Base-by-base conservation (phyloP, 768 basidiomycete species). In the Trametes punicea region DNA sequence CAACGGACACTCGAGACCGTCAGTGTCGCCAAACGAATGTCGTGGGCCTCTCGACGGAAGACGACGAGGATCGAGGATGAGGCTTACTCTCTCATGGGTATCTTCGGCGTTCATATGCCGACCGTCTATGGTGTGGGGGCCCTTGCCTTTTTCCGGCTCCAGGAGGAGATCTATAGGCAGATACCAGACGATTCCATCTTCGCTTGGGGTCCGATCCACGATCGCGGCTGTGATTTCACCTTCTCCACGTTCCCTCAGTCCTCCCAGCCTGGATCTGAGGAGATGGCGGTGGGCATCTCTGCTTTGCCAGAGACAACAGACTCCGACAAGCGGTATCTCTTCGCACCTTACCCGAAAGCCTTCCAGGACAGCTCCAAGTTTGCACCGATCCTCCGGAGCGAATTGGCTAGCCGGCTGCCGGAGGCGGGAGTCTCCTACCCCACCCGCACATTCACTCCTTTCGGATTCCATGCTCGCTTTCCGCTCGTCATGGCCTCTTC, bases 51-150 rank as follows among this genome's bases (percentile, higher is more conserved):
- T 15, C 15, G n/a, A 8, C 55, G 55, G 13, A 15, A 38, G 6
- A 45, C 55, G 21, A 50, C 48, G 18, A 25, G 30, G 20, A 23
- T 44, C 13, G 55, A 56, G 21, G 55, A 56, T 16, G 30, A 48
- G 55, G 55, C 55, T 4, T 56, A 56, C 34, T 56, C 11, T 10
- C 48, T 56, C 4, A 10, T 56, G n/a, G 55, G 55, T 18, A 50
- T 56, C 48, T 56, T 56, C 33, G 48, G 25, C 4, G 42, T 56
- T 26, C 16, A 48, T 25, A 21, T 56, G 21, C n/a, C 47, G 2
- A 16, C 31, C 13, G 15, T 45, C 4, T 56, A 56, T n/a, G 55
- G 55, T 2, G 55, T 50, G 26, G 55, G 48, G 6, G 6, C 30
- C 4, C 4, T 20, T 1, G 55, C 48, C 15, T 56, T 56, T 41